Conservation (phyloP, 1,284 basidiomycete species). For the Wallemia ichthyophaga region DNA sequence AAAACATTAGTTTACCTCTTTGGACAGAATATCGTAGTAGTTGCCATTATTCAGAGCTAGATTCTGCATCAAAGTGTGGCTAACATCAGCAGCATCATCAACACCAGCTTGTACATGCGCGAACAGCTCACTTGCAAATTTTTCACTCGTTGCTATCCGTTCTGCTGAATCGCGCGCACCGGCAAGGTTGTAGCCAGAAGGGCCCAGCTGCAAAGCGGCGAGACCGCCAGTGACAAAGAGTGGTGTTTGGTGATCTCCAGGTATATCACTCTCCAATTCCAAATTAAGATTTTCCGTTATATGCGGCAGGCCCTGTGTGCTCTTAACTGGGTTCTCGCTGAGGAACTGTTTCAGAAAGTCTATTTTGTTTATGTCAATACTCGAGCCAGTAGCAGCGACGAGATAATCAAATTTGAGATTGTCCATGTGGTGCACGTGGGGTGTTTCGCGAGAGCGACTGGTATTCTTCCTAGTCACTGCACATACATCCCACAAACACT, state of each 20-base stretch:
- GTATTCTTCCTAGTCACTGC: not conserved
- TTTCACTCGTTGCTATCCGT: conserved; percentile 11
- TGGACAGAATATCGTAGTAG: not conserved
- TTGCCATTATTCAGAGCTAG: not conserved
- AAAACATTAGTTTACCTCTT: not conserved
- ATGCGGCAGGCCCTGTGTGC: conserved; percentile 12
- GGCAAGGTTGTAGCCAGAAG: conserved; percentile 14
- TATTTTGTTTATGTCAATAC: conserved; percentile 7
- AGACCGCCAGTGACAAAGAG: conserved; percentile 13
- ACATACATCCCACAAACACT: not conserved
- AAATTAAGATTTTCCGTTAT: conserved; percentile 14
- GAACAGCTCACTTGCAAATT: conserved; percentile 3
- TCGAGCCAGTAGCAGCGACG: conserved; percentile 12
- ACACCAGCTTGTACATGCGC: no score
- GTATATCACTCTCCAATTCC: conserved; percentile 6
- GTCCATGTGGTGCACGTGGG: conserved; percentile 4
- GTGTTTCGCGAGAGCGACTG: conserved; percentile 10
- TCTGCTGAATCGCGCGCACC: conserved; percentile 16
- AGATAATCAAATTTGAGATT: conserved; percentile 8
- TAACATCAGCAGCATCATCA: not conserved
- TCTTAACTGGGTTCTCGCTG: conserved; percentile 8
- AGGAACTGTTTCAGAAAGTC: conserved; percentile 10
- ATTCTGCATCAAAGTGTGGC: not conserved
- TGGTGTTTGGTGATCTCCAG: no score
- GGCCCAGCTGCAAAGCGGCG: conserved; percentile 11